Base-by-base conservation (phyloP, 2,329 filamentous ascomycete genomes). In the Neoascochyta sp. region DNA sequence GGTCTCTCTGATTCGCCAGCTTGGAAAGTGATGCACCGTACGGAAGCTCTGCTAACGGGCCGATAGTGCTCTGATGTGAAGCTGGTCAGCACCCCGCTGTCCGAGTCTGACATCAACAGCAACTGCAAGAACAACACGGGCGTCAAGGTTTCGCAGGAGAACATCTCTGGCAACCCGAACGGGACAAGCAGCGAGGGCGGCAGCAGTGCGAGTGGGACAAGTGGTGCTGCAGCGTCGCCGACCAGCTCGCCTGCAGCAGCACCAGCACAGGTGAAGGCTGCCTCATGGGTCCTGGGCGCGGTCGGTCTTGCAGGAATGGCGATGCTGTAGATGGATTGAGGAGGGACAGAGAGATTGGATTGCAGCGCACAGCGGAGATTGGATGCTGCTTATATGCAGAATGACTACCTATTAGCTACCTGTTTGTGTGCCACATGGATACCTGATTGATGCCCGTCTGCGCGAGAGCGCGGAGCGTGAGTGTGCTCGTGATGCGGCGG, bases 21-120 rank as follows among this genome's bases (percentile, higher is more conserved):
- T 10, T 16, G 22, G 7, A 4, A 11, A 3, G 12, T 9, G 12
- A 22, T 26, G 10, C 14, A 29, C 21, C 20, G 5, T 10, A 22
- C 5, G 9, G 5, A 10, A 4, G 12, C 9, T 22, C 20, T 5
- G 18, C 36, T 46, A 26, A 49, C 16, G 7, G 7, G 9, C 9
- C 21, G 6, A 31, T 38, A 82, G 78, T 89, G 84, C 60, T 80
- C 83, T 52, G 83, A 89, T 49, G 76, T 88, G 44, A 80, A 75
- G 15, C 81, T 89, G 65, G 73, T 70, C 17, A 64, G 66, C 29
- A 64, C 66, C 8, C 68, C 75, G 4, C 65, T 70, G 11, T 57
- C 65, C 7, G 66, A 73, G 10, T 54, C 64, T 15, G 64, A 65
- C 18, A 63, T 57, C 45, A 44, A 57, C 13, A 63, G 65, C 22